Base-by-base conservation (phyloP, 2,329 filamentous ascomycete genomes). In the Verticillium alfalfae region DNA sequence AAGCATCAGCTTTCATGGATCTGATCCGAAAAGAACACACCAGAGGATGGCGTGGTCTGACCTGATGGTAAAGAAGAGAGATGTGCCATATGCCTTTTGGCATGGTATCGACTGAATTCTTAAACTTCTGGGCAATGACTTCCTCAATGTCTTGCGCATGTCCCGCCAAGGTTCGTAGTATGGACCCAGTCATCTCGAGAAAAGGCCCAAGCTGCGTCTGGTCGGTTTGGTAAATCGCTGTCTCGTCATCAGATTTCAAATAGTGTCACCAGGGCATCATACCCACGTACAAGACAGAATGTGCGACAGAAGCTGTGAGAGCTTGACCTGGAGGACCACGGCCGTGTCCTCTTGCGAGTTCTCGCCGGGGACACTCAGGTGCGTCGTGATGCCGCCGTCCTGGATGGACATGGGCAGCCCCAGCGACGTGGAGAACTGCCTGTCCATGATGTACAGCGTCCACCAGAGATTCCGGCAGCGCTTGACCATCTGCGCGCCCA, bases 111-210 rank as follows among this genome's bases (percentile, higher is more conserved):
- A 62, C 68, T 0, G 73, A 73, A 36, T 69, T 75, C n/a, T 68
- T 66, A 7, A 73, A 71, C n/a, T 73, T 73, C 1, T 67, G 57
- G 1, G 69, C 64, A 10, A 78, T 71, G 1, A 76, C 76, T 0
- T 64, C 68, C 18, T 77, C 75, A 2, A 78, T 72, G 2, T 78
- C 76, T 45, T 76, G 70, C 0, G 75, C 76, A 31, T 78, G 72
- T 0, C 70, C 69, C 0, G 74, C 74, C 16, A 78, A 59, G 0
- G 72, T 75, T 0, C 76, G 73, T 0, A 78, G 60, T 1, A 77
- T 75, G 0, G 71, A 68, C 10, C 70, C 65, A 0, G 73, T 78
- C n/a, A 65, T 69, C 12, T 77, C 74, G 0, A 78, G 68, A 49
- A 78, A 78, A 0, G 67, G 65, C 0, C 59, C 59, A 15, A 63